Percentiles rank a stretch among this genome's conserved stretches.
These are phyloP conservation scores for Comarum palustre DNA, from an alignment of 306 rosid species.

Conservation along the genomic window DNA sequence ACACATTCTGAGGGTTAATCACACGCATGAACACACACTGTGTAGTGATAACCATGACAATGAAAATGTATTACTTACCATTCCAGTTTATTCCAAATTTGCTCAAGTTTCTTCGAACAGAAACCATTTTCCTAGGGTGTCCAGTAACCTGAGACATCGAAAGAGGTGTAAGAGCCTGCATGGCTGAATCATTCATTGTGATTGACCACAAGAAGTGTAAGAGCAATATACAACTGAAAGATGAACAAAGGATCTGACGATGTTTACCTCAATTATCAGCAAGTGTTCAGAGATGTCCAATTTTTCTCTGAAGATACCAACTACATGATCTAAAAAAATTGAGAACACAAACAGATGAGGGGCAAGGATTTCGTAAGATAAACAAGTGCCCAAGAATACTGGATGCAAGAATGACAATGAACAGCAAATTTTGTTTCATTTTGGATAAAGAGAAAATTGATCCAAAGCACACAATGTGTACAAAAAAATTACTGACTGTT, in stretches of 20 bases:
- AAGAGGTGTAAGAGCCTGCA: neutral
- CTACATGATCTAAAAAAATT: conserved; percentile 49
- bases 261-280: conserved; percentile 49
- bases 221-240: neutral
- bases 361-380: conserved; percentile 9
- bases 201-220: neutral
- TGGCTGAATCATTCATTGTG: conserved; percentile 5
- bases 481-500: too few relatives aligned
- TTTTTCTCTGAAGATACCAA: conserved; percentile 53
- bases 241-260: neutral
- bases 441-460: too few relatives aligned
- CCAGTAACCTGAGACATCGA: conserved; percentile 50
- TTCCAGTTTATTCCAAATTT: conserved; percentile 67
- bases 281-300: conserved; percentile 49
- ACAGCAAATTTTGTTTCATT: too few relatives aligned
- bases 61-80: conserved; percentile 23
- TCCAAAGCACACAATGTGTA: too few relatives aligned
- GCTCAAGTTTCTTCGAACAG: conserved; percentile 46
- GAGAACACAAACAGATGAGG: conserved; percentile 11
- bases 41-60: neutral
- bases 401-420: too few relatives aligned
- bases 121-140: conserved; percentile 55
- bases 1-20: neutral
- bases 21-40: neutral
- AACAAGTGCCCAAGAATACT: neutral